phyloP scores from a whole-genome alignment of 2,329 filamentous ascomycete species.

The Leptographium radiaticola region DNA sequence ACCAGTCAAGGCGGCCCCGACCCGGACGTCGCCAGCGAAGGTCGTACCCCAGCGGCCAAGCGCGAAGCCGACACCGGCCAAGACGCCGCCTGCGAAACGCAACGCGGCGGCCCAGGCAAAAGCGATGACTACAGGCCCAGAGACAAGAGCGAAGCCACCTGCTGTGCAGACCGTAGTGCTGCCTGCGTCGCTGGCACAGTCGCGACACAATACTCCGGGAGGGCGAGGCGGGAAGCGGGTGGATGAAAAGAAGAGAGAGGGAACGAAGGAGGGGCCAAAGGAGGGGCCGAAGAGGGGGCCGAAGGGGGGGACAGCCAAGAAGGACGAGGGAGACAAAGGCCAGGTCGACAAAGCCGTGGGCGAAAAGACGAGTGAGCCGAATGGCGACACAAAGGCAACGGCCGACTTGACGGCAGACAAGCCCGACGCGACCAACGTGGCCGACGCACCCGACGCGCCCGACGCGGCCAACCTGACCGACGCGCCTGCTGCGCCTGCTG shows the following conservation, averaged over 20 bases:
- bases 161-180: not conserved
- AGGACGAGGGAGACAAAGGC: not conserved
- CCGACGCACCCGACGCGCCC: too few species aligned
- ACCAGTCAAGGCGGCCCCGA: not conserved
- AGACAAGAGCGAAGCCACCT: not conserved
- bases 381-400: too few species aligned
- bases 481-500: too few species aligned
- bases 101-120: not conserved
- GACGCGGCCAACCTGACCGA: too few species aligned
- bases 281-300: too few species aligned
- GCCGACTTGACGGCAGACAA: too few species aligned
- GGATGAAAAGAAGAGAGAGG: not conserved
- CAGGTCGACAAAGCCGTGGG: not conserved
- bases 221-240: not conserved
- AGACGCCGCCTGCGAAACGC: not conserved
- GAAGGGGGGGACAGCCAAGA: not conserved
- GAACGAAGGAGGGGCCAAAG: not conserved
- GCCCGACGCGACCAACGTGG: too few species aligned
- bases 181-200: conserved; percentile 11
- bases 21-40: not conserved
- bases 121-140: not conserved
- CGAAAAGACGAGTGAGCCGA: not conserved
- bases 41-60: not conserved
- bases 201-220: conserved; percentile 9
- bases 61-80: not conserved